Base-by-base conservation (phyloP, 2,329 filamentous ascomycete genomes). In the Calonectria honghensis region DNA sequence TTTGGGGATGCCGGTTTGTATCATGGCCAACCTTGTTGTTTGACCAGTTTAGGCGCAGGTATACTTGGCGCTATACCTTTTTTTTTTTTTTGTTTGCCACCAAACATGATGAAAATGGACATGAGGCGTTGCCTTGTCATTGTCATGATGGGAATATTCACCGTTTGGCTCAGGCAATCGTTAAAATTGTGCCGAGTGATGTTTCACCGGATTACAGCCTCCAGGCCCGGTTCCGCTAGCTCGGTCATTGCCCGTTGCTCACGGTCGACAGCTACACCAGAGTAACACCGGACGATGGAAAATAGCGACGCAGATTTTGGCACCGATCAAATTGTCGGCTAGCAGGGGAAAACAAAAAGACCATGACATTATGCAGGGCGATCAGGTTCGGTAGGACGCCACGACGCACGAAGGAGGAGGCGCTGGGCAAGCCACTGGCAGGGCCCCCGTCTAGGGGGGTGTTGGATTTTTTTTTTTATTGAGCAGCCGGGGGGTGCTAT, bases 231-330 rank as follows among this genome's bases (percentile, higher is more conserved):
- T 41, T 73, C 72, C 67, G 61, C 72, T 63, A 35, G 45, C 50
- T 73, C 72, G 72, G 72, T 67, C 72, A 67, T 70, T 73, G 35
- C 61, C 72, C 72, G 67, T 61, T 63, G 35, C 16, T 24, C 32
- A 45, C 20, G 35, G 67, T 70, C 31, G 29, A 70, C 37, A 59
- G 29, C 45, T 48, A 63, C 51, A 52, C 50, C 20, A 35, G 66
- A 57, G 45, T 45, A 45, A 51, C 65, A 29, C 37, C 57, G 54
- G 32, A 61, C 16, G 51, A 51, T 50, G 41, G 52, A 61, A 41
- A 50, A 45, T 57, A 14, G 27, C 32, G 45, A 63, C 54, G 27
- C 35, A 45, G 65, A 68, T 48, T 48, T 45, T 54, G 50, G 65
- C 64, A 68, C 35, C 48, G 37, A 48, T 41, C 54, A 64, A 41